phyloP scores from a whole-genome alignment of 129 eudicot genomes.

The Centaurea solstitialis region DNA sequence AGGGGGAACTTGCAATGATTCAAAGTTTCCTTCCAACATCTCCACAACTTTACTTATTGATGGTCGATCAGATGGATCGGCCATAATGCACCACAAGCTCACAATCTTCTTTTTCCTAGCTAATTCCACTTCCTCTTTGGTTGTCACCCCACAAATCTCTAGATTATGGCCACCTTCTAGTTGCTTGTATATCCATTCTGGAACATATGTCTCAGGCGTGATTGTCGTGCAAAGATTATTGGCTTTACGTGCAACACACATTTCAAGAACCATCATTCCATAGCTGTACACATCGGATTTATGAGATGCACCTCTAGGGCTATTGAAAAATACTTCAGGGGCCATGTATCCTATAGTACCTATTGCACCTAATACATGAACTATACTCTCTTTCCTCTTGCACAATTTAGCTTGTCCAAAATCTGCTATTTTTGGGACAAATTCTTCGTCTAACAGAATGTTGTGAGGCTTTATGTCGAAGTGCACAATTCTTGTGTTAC shows the following conservation, averaged over 20 bases:
- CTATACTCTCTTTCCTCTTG: slow-evolving; percentile 19
- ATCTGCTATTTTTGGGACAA: slow-evolving; percentile 34
- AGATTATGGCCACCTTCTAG: background rate
- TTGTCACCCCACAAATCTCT: background rate
- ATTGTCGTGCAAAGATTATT: background rate
- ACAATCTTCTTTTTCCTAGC: background rate
- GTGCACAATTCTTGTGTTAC: background rate
- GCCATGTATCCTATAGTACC: slow-evolving; percentile 39
- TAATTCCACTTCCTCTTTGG: background rate
- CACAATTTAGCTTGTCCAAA: slow-evolving; percentile 40
- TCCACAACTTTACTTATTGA: background rate
- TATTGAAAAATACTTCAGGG: slow-evolving; percentile 28
- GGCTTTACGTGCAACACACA: slow-evolving; percentile 10
- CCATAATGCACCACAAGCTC: background rate
- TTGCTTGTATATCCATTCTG: background rate
- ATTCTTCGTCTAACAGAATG: background rate
- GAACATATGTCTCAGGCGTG: background rate
- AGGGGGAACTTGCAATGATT: background rate
- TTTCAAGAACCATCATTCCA: background rate
- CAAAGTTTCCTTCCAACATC: background rate
- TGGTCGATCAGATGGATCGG: background rate
- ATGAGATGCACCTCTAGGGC: slow-evolving; percentile 25
- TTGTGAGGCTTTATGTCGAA: background rate
- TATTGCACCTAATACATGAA: slow-evolving; percentile 28
- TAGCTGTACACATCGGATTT: slow-evolving; percentile 30